Base-by-base conservation (phyloP, 1,139 yeast species). In the Kodamaea plutei region DNA sequence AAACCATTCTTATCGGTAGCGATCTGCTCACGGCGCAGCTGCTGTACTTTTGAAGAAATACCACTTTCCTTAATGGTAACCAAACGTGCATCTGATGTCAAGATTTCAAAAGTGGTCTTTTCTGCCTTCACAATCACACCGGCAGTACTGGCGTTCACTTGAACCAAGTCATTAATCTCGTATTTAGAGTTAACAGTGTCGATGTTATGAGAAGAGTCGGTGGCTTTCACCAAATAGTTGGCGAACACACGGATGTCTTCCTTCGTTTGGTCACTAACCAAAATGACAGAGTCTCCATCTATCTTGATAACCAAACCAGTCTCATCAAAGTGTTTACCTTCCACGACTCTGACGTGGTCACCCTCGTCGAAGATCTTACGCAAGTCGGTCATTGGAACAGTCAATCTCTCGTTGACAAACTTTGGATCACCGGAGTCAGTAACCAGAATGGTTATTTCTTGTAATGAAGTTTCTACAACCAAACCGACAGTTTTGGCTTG, bases 91-190 rank as follows among this genome's bases (percentile, higher is more conserved):
- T 85, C 93, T 22, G 89, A 80, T 21, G 87, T 79, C 37, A 91
- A 65, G n/a, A 91, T 80, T 27, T 80, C 79, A 48, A 85, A 84
- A 10, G 84, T 69, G 40, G 84, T 95, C 45, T 88, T 84, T 47
- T 91, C 97, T 10, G 95, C 91, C 49, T 81, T 82, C 38, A 88
- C 80, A 42, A 91, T 80, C 47, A 93, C 87, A 42, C 96, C 98
- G 15, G 88, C 95, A 8, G 78, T 74, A 32, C 85, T 82, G 1
- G 94, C 83, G 56, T 85, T 87, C 41, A 93, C 66, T 56, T 87
- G 93, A 25, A 91, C 96, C 44, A 91, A 70, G 53, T 91, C 96
- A 51, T 85, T 94, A 35, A 93, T 67, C 40, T 85, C 94, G 56
- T 80, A 91, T 44, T 80, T 77, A 41, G 88, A 87, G 33, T 82